Evolutionary conservation across 2,329 filamentous ascomycete genomes (phyloP).

Genomic region (Colletotrichum acutatum): DNA sequence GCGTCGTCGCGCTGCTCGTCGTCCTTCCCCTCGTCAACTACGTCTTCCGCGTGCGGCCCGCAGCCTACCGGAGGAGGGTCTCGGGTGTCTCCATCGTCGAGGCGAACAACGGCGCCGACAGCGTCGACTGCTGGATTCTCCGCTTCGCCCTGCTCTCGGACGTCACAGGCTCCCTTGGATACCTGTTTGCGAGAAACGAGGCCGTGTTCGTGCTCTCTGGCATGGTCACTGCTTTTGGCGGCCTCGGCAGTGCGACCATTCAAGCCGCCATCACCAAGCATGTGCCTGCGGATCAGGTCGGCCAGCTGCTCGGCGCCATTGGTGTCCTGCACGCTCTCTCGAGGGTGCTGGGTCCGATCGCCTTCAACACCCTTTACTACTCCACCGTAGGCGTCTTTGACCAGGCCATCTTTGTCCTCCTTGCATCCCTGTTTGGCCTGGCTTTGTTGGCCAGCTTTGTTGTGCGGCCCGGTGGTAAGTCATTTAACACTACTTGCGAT

Average conservation of each 20-base stretch:
- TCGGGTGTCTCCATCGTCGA: constrained; percentile 52
- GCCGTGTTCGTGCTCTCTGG: constrained; percentile 78
- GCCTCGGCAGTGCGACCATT: constrained; percentile 85
- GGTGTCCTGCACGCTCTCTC: constrained; percentile 87
- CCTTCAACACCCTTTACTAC: constrained; percentile 90
- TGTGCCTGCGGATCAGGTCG: constrained; percentile 82
- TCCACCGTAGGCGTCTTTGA: constrained; percentile 81
- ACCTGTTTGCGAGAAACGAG: constrained; percentile 71
- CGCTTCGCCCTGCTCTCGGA: constrained; percentile 82
- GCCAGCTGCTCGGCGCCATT: constrained; percentile 87
- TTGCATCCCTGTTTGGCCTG: constrained; percentile 73
- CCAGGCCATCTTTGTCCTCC: constrained; percentile 84
- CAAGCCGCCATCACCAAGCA: constrained; percentile 92
- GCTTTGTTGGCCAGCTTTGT: constrained; percentile 76
- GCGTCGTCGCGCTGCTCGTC: constrained; percentile 80
- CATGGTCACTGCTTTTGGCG: constrained; percentile 79
- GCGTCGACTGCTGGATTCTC: constrained; percentile 81
- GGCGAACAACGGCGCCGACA: constrained; percentile 76
- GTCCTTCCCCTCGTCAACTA: constrained; percentile 83
- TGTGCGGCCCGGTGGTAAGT: constrained; percentile 78
- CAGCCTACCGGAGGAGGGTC: constrained; percentile 53
- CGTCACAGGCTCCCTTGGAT: constrained; percentile 79
- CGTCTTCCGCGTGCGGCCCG: constrained; percentile 70
- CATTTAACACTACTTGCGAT: constrained; percentile 37
- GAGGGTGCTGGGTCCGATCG: constrained; percentile 79